Conservation (phyloP, 208 protist genomes). For the Trypanosoma cruzi region DNA sequence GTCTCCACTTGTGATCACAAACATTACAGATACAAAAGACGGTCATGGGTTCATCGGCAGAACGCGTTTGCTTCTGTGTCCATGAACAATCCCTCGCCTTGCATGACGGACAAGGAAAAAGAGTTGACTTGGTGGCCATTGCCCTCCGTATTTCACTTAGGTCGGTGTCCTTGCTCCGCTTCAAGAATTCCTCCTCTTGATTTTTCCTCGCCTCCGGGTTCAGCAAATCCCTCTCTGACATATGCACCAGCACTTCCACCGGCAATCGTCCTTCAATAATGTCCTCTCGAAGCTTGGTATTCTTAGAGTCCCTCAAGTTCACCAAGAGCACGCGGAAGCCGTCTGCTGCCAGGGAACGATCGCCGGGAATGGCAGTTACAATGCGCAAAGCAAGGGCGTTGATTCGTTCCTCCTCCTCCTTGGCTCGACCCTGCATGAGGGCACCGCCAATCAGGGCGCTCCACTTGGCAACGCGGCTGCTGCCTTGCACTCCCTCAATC, state of each 20-base stretch:
- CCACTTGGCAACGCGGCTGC: constrained; percentile 37
- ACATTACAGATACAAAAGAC: constrained; percentile 95
- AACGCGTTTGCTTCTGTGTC: constrained; percentile 96
- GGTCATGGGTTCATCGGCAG: constrained; percentile 98
- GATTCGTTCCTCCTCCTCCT: constrained; percentile 41
- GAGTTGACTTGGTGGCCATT: constrained; percentile 60
- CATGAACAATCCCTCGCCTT: constrained; percentile 86
- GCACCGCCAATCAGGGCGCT: constrained; percentile 36
- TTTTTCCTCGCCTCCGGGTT: constrained; percentile 74
- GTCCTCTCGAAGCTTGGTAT: constrained; percentile 51
- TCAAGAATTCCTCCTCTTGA: constrained; percentile 66
- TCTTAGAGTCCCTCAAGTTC: constrained; percentile 73
- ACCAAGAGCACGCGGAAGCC: constrained; percentile 68
- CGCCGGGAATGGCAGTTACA: constrained; percentile 54
- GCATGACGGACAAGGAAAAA: constrained; percentile 92
- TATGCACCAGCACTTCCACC: constrained; percentile 69
- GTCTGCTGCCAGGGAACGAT: constrained; percentile 51
- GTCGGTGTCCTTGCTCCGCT: constrained; percentile 81
- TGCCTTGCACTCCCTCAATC: constrained; percentile 16
- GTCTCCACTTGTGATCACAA: constrained; percentile 84
- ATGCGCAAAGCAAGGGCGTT: constrained; percentile 47
- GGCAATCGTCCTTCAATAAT: constrained; percentile 65
- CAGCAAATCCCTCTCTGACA: constrained; percentile 74
- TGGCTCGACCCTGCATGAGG: constrained; percentile 42
- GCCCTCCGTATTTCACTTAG: constrained; percentile 78